Evolutionary conservation across 2,329 filamentous ascomycete species (phyloP).

Genomic region (Arthroderma sp.): DNA sequence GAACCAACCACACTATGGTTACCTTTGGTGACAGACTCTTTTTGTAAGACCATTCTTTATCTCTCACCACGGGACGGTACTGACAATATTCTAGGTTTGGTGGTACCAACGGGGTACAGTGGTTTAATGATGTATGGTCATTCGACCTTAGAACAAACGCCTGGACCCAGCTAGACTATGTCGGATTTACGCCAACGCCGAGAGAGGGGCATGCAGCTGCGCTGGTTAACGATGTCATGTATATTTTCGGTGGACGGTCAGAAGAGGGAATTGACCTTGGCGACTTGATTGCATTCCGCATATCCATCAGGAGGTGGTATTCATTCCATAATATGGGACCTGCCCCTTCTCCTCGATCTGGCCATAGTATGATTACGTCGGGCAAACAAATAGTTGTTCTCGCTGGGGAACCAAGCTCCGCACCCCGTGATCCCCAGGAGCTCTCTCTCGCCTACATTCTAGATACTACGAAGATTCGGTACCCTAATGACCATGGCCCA

Average conservation of each 20-base stretch:
- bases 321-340: slow-evolving; percentile 99
- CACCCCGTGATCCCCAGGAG: slow-evolving; percentile 66
- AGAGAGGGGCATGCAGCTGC: slow-evolving; percentile 90
- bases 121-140: slow-evolving; percentile 99
- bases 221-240: slow-evolving; percentile 96
- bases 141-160: slow-evolving; percentile 73
- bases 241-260: slow-evolving; percentile 91
- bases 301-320: slow-evolving; percentile 83
- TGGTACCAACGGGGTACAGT: slow-evolving; percentile 85
- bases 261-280: slow-evolving; percentile 87
- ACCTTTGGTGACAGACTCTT: slow-evolving; percentile 90
- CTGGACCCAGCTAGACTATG: slow-evolving; percentile 86
- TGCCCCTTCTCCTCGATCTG: slow-evolving; percentile 81
- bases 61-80: slow-evolving; percentile 5
- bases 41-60: slow-evolving; percentile 46
- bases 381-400: slow-evolving; percentile 86
- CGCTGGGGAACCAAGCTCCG: slow-evolving; percentile 86
- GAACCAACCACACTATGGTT: slow-evolving; percentile 89
- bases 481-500: slow-evolving; percentile 59
- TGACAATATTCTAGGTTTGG: slow-evolving; percentile 54
- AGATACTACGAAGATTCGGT: slow-evolving; percentile 91
- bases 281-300: slow-evolving; percentile 76
- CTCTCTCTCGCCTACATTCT: slow-evolving; percentile 80
- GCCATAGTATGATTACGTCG: slow-evolving; percentile 93
- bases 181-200: slow-evolving; percentile 88